These are phyloP conservation scores for Solanum neorickii DNA, from an alignment of 257 asterid species.

Conservation along the genomic window DNA sequence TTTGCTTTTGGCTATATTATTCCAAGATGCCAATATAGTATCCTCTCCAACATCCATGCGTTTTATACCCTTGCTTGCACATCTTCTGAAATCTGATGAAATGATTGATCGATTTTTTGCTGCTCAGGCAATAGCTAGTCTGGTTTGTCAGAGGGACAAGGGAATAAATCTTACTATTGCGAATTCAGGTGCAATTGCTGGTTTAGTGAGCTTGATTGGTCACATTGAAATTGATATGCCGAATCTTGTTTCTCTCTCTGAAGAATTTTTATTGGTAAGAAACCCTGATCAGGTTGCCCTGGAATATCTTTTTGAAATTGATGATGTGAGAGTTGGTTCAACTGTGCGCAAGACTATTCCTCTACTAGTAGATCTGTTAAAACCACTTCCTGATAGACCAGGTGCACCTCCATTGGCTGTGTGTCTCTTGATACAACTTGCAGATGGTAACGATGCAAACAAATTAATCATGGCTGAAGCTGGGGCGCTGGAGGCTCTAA, in stretches of 20 bases:
- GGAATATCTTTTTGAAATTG: conserved; percentile 53
- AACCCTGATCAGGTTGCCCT: conserved; percentile 68
- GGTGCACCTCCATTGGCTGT: conserved; percentile 74
- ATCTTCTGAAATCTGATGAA: conserved; percentile 58
- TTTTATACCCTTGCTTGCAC: conserved; percentile 39
- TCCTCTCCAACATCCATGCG: conserved; percentile 44
- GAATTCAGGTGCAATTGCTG: conserved; percentile 64
- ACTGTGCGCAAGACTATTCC: conserved; percentile 63
- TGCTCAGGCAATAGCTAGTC: conserved; percentile 83
- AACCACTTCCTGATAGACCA: conserved; percentile 77
- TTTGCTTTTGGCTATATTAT: conserved; percentile 64
- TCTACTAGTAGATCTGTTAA: conserved; percentile 69
- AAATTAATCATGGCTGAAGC: conserved; percentile 83
- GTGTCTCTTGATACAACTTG: conserved; percentile 59
- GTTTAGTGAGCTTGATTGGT: conserved; percentile 56
- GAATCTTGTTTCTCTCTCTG: conserved; percentile 52
- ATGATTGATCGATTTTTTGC: conserved; percentile 59
- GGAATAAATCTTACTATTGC: conserved; percentile 57
- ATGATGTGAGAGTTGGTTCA: conserved; percentile 65
- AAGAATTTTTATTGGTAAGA: conserved; percentile 57
- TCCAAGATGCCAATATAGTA: conserved; percentile 51
- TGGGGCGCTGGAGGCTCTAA: conserved; percentile 67
- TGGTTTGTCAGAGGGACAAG: conserved; percentile 52
- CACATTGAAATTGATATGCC: conserved; percentile 54
- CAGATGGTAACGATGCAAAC: conserved; percentile 60